Evolutionary conservation across 371 early-diverging fungal genomes (phyloP).

Genomic region (Racocetra persica): DNA sequence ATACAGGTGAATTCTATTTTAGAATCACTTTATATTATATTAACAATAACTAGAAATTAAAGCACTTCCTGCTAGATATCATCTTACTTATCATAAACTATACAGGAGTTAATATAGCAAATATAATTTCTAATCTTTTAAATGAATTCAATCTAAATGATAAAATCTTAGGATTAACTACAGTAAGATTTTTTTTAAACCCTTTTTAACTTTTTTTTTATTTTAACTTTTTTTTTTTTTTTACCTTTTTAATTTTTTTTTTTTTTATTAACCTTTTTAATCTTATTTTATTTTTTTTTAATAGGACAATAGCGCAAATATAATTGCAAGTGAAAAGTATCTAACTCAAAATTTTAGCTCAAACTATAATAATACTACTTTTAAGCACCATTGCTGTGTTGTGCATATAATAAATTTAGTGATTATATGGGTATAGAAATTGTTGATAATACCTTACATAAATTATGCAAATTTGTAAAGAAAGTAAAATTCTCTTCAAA

Average conservation of each 20-base stretch:
- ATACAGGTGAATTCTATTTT: too few relatives aligned
- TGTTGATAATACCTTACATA: not conserved
- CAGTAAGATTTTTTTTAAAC: too few relatives aligned
- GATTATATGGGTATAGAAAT: not conserved
- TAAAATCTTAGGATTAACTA: conserved; percentile 6
- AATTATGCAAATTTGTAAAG: not conserved
- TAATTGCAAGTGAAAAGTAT: not conserved
- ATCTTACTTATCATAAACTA: too few relatives aligned
- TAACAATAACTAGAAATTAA: too few relatives aligned
- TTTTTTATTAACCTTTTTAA: too few relatives aligned
- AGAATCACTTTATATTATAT: too few relatives aligned
- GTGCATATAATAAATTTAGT: not conserved
- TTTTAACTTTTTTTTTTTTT: too few relatives aligned
- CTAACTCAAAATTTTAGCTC: not conserved
- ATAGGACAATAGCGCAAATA: conserved; percentile 13
- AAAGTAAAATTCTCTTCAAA: not conserved
- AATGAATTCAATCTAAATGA: conserved; percentile 4
- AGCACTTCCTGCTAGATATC: too few relatives aligned
- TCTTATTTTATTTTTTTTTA: too few relatives aligned
- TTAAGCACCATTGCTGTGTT: not conserved
- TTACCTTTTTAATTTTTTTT: too few relatives aligned
- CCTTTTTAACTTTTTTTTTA: too few relatives aligned
- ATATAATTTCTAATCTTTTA: not conserved
- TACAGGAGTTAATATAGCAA: too few relatives aligned
- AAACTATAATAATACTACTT: not conserved